Base-by-base conservation (phyloP, 2,329 filamentous ascomycete genomes). In the Xylariomycetidae sp. region DNA sequence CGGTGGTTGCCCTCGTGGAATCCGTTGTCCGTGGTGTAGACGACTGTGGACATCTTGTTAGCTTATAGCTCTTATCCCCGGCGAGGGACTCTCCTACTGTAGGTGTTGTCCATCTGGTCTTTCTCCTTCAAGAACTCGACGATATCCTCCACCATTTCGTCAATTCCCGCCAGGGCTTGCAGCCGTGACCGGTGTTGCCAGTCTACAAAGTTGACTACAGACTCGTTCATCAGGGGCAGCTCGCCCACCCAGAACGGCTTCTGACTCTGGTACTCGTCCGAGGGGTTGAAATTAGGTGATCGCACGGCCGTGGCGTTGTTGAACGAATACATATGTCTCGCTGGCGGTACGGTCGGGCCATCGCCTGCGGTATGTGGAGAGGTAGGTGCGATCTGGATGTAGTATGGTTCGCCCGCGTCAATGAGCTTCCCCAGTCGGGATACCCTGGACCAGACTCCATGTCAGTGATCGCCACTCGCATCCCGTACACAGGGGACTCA, bases 1-100 rank as follows among this genome's bases (percentile, higher is more conserved):
- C 49, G 42, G 36, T 51, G 42, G 12, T 43, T 39, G 1, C 52
- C 48, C 10, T 52, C 25, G 24, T 53, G 48, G 31, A 42, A 56
- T 1, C 51, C 50, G 17, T 53, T 44, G 12, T 56, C 51, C 23
- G 13, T 29, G 7, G 26, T 29, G 26, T 29, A 17, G 15, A 29
- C 12, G 12, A 27, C 25, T 27, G 25, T n/a, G n/a, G n/a, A n/a
- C n/a, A n/a, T n/a, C n/a, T n/a, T n/a, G n/a, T n/a, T n/a, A n/a
- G 2, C 15, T 12, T 23, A 23, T 23, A 7, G 12, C 20, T 7
- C 7, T 23, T 23, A 23, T 7, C 20, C 7, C 12, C 20, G 12
- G 12, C 12, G 7, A 23, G 20, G 12, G 12, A 23, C 12, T 23
- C 20, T 8, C 25, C 13, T 9, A 12, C 20, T 23, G 20, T 23